A percentile compares a stretch with the other conserved stretches of the same genome.
phyloP scores from a whole-genome alignment of 2,329 filamentous ascomycete genomes.

The Fusarium anguioides region DNA sequence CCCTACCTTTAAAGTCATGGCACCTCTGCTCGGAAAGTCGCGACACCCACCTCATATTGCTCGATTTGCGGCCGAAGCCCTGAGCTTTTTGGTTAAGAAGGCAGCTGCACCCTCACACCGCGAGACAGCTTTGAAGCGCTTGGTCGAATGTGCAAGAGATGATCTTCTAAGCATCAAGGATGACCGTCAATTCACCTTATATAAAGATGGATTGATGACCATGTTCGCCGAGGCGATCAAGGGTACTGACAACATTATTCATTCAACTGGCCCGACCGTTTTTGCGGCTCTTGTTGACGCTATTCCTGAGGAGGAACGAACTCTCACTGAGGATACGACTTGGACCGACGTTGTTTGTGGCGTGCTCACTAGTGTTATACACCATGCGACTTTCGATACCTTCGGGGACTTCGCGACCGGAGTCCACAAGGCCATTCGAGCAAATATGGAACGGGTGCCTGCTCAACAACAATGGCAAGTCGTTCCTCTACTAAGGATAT shows the following conservation, averaged over 20 bases:
- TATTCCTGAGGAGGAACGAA: slow-evolving; percentile 62
- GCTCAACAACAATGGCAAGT: slow-evolving; percentile 50
- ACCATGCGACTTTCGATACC: slow-evolving; percentile 80
- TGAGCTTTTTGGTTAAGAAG: slow-evolving; percentile 94
- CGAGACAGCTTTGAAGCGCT: slow-evolving; percentile 74
- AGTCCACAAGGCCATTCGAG: slow-evolving; percentile 63
- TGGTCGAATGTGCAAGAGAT: slow-evolving; percentile 77
- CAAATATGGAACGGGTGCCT: slow-evolving; percentile 50
- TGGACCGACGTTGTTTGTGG: slow-evolving; percentile 79
- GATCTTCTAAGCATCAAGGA: slow-evolving; percentile 69
- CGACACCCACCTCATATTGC: slow-evolving; percentile 87
- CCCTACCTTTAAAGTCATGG: slow-evolving; percentile 85
- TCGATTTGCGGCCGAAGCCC: slow-evolving; percentile 91
- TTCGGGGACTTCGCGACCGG: slow-evolving; percentile 75
- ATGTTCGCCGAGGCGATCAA: slow-evolving; percentile 88
- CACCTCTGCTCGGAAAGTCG: slow-evolving; percentile 83
- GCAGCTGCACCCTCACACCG: slow-evolving; percentile 81
- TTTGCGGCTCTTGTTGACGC: slow-evolving; percentile 63
- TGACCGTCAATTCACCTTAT: slow-evolving; percentile 72
- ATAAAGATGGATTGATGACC: slow-evolving; percentile 89
- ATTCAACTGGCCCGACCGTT: slow-evolving; percentile 68
- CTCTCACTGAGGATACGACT: slow-evolving; percentile 57
- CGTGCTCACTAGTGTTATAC: slow-evolving; percentile 82
- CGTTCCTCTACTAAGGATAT: slow-evolving; percentile 64
- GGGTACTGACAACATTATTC: slow-evolving; percentile 67